phyloP scores from a whole-genome alignment of 306 rosid genomes.

The Casuarina glauca region DNA sequence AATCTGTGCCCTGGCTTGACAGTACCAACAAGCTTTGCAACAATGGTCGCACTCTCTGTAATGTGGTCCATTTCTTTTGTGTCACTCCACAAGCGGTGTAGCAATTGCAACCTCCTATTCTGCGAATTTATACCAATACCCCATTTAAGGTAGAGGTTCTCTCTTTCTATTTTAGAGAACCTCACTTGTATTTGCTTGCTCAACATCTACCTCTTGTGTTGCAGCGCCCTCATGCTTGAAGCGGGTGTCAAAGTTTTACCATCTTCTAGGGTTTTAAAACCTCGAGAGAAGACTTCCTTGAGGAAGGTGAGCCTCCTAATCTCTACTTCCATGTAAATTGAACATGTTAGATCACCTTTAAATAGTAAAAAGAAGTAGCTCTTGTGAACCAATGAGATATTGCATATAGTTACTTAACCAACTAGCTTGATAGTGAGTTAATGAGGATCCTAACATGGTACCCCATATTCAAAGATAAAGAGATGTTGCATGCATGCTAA shows the following conservation, averaged over 20 bases:
- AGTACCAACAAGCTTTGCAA: conserved; percentile 71
- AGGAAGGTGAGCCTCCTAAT: conserved; percentile 74
- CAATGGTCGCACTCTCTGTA: conserved; percentile 71
- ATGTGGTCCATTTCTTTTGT: conserved; percentile 59
- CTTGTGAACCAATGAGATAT: conserved; percentile 80
- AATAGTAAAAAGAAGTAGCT: conserved; percentile 88
- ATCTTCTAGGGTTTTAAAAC: conserved; percentile 55
- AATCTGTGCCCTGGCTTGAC: conserved; percentile 76
- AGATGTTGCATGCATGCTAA: conserved; percentile 70
- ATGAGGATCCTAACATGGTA: too few species aligned
- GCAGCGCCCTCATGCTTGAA: conserved; percentile 57
- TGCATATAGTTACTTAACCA: too few species aligned
- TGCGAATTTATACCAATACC: conserved; percentile 59
- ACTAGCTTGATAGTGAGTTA: too few species aligned
- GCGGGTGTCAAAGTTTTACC: conserved; percentile 53
- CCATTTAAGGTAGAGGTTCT: conserved; percentile 70
- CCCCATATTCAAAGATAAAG: too few species aligned
- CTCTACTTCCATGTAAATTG: conserved; percentile 89
- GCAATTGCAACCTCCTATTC: conserved; percentile 67
- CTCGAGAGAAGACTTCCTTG: conserved; percentile 54
- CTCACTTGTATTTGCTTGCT: conserved; percentile 71
- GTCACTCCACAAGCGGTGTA: conserved; percentile 62
- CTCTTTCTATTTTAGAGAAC: conserved; percentile 58
- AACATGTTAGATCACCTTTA: conserved; percentile 75
- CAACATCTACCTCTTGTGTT: conserved; percentile 78